Percentiles rank a stretch among this genome's conserved stretches.
phyloP scores from a whole-genome alignment of 2,329 filamentous ascomycete species.

The Purpureocillium lavendulum region DNA sequence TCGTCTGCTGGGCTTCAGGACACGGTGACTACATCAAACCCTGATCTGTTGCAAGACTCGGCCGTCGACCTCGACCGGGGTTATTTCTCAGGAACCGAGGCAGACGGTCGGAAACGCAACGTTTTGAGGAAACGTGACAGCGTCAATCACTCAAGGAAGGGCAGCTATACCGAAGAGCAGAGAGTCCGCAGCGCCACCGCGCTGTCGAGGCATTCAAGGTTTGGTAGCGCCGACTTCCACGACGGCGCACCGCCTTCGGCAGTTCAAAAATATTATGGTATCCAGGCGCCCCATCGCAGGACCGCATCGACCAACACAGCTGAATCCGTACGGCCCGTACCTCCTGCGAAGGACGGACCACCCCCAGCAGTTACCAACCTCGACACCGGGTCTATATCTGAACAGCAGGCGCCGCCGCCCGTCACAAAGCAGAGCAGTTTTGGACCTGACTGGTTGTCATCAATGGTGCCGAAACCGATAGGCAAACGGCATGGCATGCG shows the following conservation, averaged over 20 bases:
- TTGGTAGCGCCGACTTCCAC: constrained; percentile 66
- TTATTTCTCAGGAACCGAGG: constrained; percentile 87
- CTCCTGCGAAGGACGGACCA: constrained; percentile 44
- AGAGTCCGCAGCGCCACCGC: constrained; percentile 56
- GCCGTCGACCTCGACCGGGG: constrained; percentile 68
- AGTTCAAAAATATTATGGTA: constrained; percentile 62
- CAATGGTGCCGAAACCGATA: constrained; percentile 39
- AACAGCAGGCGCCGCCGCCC: constrained; percentile 33
- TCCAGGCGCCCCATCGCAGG: constrained; percentile 43
- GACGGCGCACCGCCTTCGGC: constrained; percentile 55
- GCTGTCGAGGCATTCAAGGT: constrained; percentile 65
- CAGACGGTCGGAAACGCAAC: constrained; percentile 67
- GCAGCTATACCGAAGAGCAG: constrained; percentile 71
- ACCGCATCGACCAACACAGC: constrained; percentile 53
- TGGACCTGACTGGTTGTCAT: constrained; percentile 48
- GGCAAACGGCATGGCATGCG: constrained; percentile 60
- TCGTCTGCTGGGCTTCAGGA: constrained; percentile 46
- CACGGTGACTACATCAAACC: constrained; percentile 24
- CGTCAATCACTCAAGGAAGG: constrained; percentile 55
- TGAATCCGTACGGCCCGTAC: constrained; percentile 42
- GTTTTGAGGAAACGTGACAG: constrained; percentile 73
- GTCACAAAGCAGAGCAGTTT: constrained; percentile 33
- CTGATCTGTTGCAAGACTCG: constrained; percentile 33
- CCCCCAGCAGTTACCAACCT: constrained; percentile 54
- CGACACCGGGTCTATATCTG: constrained; percentile 36